These are phyloP conservation scores for Russula brevipes DNA, from an alignment of 768 basidiomycete genomes.

Conservation along the genomic window DNA sequence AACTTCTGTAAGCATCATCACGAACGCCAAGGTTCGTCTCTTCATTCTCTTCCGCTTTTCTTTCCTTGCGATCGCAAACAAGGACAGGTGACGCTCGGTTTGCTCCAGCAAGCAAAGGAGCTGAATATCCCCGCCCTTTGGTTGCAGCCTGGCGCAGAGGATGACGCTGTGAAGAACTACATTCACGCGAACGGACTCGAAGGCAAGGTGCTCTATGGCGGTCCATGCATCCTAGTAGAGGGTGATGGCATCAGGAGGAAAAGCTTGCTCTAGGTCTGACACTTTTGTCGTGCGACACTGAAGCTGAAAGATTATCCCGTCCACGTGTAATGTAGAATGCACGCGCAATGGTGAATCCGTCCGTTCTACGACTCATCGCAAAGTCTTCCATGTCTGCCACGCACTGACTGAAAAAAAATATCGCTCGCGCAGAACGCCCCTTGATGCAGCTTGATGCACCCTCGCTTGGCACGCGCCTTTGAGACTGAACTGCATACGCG, in stretches of 20 bases:
- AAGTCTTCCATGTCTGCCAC: background rate
- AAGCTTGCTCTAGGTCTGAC: slow-evolving; percentile 14
- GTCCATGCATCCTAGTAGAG: slow-evolving; percentile 75
- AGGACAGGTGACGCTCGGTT: slow-evolving; percentile 58
- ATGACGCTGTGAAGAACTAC: slow-evolving; percentile 55
- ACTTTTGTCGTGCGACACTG: background rate
- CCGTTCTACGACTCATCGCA: background rate
- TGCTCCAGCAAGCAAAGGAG: slow-evolving; percentile 64
- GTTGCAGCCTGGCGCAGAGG: slow-evolving; percentile 87
- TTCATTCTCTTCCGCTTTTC: background rate
- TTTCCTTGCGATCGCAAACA: background rate
- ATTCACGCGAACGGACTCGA: slow-evolving; percentile 60
- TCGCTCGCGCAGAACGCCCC: background rate
- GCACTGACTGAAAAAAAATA: background rate
- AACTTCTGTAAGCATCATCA: slow-evolving; percentile 76
- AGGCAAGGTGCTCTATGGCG: slow-evolving; percentile 71
- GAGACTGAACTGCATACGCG: background rate
- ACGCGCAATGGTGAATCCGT: background rate
- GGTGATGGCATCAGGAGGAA: slow-evolving; percentile 52
- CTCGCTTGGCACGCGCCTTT: no score
- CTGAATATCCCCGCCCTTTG: slow-evolving; percentile 73
- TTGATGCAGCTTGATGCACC: no score
- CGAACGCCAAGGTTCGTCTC: slow-evolving; percentile 56
- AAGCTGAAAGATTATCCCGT: background rate
- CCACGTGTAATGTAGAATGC: background rate